Evolutionary conservation across 495 filamentous ascomycete species (phyloP).

Genomic region (Cairneyella variabilis): DNA sequence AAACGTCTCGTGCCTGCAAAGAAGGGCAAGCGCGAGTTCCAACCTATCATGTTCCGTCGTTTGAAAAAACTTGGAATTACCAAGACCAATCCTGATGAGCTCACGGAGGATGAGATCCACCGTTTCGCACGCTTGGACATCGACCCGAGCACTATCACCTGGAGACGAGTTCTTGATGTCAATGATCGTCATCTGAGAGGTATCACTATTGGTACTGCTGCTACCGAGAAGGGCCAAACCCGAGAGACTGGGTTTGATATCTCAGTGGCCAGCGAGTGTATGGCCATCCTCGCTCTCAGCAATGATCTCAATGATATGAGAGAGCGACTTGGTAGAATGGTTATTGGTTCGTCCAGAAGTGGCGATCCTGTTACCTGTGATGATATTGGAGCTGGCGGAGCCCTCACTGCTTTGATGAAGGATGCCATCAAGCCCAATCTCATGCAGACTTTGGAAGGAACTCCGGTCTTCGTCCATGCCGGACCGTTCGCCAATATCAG

Average conservation of each 20-base stretch:
- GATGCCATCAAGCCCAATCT: constrained; percentile 98
- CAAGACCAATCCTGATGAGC: constrained; percentile 86
- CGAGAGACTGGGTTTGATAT: constrained; percentile 94
- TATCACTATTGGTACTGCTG: constrained; percentile 79
- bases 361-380: constrained; percentile 96
- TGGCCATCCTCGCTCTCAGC: constrained; percentile 95
- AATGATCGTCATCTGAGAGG: constrained; percentile 92
- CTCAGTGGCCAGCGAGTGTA: constrained; percentile 94
- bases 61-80: constrained; percentile 92
- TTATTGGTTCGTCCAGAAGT: constrained; percentile 78
- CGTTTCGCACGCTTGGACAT: constrained; percentile 92
- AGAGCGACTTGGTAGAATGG: constrained; percentile 92
- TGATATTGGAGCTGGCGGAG: constrained; percentile 89
- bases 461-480: constrained; percentile 94
- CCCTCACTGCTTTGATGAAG: constrained; percentile 90
- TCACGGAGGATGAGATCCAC: constrained; percentile 83
- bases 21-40: constrained; percentile 83
- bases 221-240: constrained; percentile 82
- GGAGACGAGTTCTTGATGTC: constrained; percentile 93
- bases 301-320: constrained; percentile 86
- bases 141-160: constrained; percentile 94
- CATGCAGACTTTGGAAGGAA: constrained; percentile 97
- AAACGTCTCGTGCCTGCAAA: constrained; percentile 83
- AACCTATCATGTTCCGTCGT: constrained; percentile 85
- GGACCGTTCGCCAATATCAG: constrained; percentile 98